These are phyloP conservation scores for Podospora sp. DNA, from an alignment of 495 filamentous ascomycete species.

Conservation along the genomic window DNA sequence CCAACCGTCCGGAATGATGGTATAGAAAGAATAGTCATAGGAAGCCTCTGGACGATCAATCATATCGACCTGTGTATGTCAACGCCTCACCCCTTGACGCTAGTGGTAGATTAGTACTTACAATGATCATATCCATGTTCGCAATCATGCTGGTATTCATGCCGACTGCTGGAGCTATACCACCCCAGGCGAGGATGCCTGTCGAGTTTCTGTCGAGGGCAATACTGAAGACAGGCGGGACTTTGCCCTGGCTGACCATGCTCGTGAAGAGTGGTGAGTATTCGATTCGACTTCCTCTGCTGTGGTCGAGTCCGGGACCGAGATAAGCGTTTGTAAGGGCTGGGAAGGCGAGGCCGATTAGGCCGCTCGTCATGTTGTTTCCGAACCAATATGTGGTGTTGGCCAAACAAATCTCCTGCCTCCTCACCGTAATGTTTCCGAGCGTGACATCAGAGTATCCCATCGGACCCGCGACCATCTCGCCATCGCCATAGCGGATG, in stretches of 20 bases:
- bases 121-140: slow-evolving; percentile 45
- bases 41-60: slow-evolving; percentile 29
- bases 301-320: slow-evolving; percentile 32
- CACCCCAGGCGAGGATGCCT: slow-evolving; percentile 58
- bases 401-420: slow-evolving; percentile 51
- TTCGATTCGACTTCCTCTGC: slow-evolving; percentile 34
- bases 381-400: slow-evolving; percentile 47
- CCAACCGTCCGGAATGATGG: slow-evolving; percentile 45
- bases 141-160: slow-evolving; percentile 34
- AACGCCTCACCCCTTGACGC: neutral
- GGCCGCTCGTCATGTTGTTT: slow-evolving; percentile 52
- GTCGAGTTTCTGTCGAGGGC: slow-evolving; percentile 46
- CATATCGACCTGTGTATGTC: slow-evolving; percentile 29
- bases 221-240: slow-evolving; percentile 59
- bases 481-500: slow-evolving; percentile 62
- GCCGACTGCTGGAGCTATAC: slow-evolving; percentile 39
- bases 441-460: slow-evolving; percentile 59
- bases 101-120: slow-evolving; percentile 22
- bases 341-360: slow-evolving; percentile 66
- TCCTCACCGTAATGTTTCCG: slow-evolving; percentile 55
- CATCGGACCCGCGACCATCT: slow-evolving; percentile 58
- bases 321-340: slow-evolving; percentile 51
- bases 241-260: slow-evolving; percentile 56
- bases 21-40: slow-evolving; percentile 46
- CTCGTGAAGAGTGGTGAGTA: slow-evolving; percentile 63